Conservation (phyloP, 2,329 filamentous ascomycete genomes). For the Aspergillus amoenus region DNA sequence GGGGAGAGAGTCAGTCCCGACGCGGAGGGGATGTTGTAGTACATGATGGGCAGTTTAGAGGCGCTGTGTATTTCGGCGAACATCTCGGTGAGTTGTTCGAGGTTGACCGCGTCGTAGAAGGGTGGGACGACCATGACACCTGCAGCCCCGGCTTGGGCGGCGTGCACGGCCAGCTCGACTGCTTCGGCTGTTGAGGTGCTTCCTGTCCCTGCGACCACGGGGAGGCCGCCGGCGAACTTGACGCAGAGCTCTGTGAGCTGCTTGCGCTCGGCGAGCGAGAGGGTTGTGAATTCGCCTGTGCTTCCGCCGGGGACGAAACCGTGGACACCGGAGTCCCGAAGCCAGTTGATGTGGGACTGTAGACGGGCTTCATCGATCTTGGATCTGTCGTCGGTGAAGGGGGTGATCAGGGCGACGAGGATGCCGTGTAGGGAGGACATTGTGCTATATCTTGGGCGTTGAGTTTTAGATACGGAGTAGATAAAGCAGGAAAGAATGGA, state of each 20-base stretch:
- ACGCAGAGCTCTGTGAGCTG: slow-evolving; percentile 39
- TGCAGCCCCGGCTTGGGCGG: slow-evolving; percentile 39
- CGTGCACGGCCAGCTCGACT: slow-evolving; percentile 44
- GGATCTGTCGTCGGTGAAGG: slow-evolving; percentile 46
- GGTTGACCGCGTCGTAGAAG: slow-evolving; percentile 49
- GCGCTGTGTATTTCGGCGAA: slow-evolving; percentile 44
- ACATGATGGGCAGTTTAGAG: slow-evolving; percentile 45
- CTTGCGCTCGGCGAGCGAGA: slow-evolving; percentile 48
- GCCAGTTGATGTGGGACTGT: slow-evolving; percentile 47
- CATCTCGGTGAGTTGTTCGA: slow-evolving; percentile 41
- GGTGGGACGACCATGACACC: slow-evolving; percentile 53
- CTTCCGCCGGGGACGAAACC: slow-evolving; percentile 53
- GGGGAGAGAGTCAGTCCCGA: slow-evolving; percentile 46
- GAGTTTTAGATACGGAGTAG: background rate
- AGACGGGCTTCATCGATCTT: slow-evolving; percentile 43
- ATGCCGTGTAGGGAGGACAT: slow-evolving; percentile 38
- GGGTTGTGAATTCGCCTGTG: slow-evolving; percentile 51
- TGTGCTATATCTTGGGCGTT: background rate
- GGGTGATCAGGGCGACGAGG: slow-evolving; percentile 51
- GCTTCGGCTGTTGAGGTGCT: slow-evolving; percentile 43
- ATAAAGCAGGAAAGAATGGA: too few species aligned
- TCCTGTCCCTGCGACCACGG: slow-evolving; percentile 37
- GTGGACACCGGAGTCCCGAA: slow-evolving; percentile 48
- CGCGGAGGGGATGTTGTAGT: slow-evolving; percentile 54
- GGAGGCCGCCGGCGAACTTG: slow-evolving; percentile 27